Evolutionary conservation across 352 stramenopile species (phyloP), one percentile per base, ranked within the genome.

Genomic region (Phytophthora colocasiae): DNA sequence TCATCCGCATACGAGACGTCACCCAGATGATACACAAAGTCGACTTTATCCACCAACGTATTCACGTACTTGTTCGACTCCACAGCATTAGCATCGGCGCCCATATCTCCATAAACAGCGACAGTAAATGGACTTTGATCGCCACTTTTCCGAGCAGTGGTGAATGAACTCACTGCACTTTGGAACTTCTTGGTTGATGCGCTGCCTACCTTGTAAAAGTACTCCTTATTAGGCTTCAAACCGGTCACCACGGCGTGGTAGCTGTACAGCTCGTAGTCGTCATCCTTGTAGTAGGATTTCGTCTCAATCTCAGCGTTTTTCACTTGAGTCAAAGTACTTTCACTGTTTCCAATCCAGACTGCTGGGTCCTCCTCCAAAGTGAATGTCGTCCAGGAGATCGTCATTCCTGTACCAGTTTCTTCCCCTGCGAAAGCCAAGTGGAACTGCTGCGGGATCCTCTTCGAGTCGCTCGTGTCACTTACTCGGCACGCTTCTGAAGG

Each of bases 401-500:
- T 19, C 14, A 43, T 43, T 11, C 38, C 38, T 1, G 38, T 43
- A 22, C 15, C 38, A n/a, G 38, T 10, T 43, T 43, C 15, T 22
- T 43, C 15, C n/a, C 38, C 38, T 22, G 38, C 38, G n/a, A 43
- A 43, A 6, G n/a, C n/a, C 38, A 43, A 43, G 38, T 43, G 38
- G 14, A 43, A 22, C n/a, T 22, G 15, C 38, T 22, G 38, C 15
- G 78, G 78, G 2, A 72, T 38, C 22, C 73, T 78, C 32, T 39
- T 39, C 6, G 64, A 55, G 43, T 83, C 71, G 45, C 60, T 73
- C 10, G 60, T 56, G 1, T 44, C 32, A 15, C 38, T 70, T 12
- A 80, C 50, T 34, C 78, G 78, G 32, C 76, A 87, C 8, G 77
- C 75, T 43, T 85, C 62, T 6, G 57, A 74, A 2, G 66, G 61